Evolutionary conservation across 495 filamentous ascomycete genomes (phyloP), one percentile per base, ranked within the genome.

Genomic region (Chaetomium cochliodes): DNA sequence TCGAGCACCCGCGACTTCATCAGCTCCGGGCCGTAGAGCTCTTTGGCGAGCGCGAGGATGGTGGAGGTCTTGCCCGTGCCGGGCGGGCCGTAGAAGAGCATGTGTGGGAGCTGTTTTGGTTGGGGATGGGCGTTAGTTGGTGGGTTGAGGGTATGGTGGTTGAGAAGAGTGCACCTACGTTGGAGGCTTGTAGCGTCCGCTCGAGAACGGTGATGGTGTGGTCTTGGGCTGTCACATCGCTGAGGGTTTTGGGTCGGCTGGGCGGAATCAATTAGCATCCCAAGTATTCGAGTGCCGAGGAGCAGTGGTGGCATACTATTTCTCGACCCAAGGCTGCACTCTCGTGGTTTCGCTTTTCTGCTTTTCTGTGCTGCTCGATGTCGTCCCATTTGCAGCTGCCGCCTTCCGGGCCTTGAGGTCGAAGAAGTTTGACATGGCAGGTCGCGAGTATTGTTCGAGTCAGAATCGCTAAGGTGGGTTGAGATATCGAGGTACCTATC

Each of bases 51-150:
- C 18, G 86, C 86, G 30, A 99, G 92, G 73, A 99, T 92, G 1
- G 96, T 98, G 5, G 92, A 96, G n/a, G 94, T 99, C 78, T 99
- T 99, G 67, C 94, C 94, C 1, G 96, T 99, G 47, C 94, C 94
- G 0, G 94, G 94, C 0, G 94, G 96, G 8, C 96, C 96, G 72
- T 99, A 99, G 82, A 98, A 98, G 73, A 99, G 91, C 92, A 99
- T 97, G 76, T 99, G 96, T 23, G 94, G 94, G 54, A 99, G 89
- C 90, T 93, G 62, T n/a, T 20, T 30, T 2, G 30, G 15, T 55
- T 55, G 52, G 30, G 33, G 3, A 46, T 18, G 39, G 65, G 57
- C n/a, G 39, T 68, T 33, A 47, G 46, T 37, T 39, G 51, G 30
- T 7, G 7, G 37, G 37, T 0, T 39, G 23, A 2, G 33, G 5